Evolutionary conservation across 306 rosid genomes (phyloP).

Genomic region (Fagus crenata): DNA sequence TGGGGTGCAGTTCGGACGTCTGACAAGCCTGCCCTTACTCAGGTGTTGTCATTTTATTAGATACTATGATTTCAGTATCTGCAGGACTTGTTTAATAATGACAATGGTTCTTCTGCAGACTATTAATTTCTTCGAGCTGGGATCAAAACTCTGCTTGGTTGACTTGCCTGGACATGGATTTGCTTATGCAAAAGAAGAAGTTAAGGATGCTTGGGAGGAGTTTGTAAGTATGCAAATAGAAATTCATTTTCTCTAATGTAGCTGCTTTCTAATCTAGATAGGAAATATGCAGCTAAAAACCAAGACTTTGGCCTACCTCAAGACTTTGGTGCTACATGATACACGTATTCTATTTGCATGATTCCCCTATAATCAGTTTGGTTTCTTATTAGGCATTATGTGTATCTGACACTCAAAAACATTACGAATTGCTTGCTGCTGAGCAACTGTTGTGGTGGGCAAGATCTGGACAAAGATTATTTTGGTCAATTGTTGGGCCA

Average conservation of each 20-base stretch:
- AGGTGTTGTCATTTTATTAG: conserved; percentile 42
- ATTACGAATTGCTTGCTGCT: not conserved
- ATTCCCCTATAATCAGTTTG: not conserved
- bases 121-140: conserved; percentile 79
- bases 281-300: not conserved
- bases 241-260: conserved; percentile 16
- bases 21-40: conserved; percentile 94
- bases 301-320: not conserved
- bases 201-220: conserved; percentile 94
- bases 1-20: conserved; percentile 95
- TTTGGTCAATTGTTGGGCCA: not conserved
- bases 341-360: not conserved
- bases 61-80: conserved; percentile 4
- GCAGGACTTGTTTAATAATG: conserved; percentile 19
- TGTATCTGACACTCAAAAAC: not conserved
- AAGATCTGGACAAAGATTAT: not conserved
- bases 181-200: conserved; percentile 97
- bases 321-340: not conserved
- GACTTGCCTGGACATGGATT: conserved; percentile 99
- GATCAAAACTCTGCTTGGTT: conserved; percentile 70
- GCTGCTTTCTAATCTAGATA: conserved; percentile 10
- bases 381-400: not conserved
- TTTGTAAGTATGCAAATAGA: conserved; percentile 65
- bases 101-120: conserved; percentile 53
- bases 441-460: not conserved